Conservation (phyloP, 1,284 basidiomycete genomes). For the Chalciporus sp. region DNA sequence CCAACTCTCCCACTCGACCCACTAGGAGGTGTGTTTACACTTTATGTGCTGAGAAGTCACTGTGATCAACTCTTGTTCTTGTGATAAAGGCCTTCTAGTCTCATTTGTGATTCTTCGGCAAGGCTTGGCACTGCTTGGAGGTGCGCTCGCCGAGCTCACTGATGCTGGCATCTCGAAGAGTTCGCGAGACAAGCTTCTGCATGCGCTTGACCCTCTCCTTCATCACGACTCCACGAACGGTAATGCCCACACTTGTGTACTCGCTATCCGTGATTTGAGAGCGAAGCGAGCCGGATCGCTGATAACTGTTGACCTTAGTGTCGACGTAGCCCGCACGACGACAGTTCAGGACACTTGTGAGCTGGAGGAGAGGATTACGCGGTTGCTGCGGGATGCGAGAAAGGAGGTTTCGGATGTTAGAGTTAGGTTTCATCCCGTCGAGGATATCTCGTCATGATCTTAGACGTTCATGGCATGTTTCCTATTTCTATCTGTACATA, state of each 20-base stretch:
- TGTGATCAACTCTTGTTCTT: constrained; percentile 13
- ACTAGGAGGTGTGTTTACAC: constrained; percentile 70
- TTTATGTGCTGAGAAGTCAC: background rate
- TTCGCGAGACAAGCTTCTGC: constrained; percentile 55
- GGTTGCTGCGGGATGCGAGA: constrained; percentile 59
- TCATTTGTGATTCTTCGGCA: constrained; percentile 89
- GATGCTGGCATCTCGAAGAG: constrained; percentile 77
- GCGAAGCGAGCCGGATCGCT: constrained; percentile 79
- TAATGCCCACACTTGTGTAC: constrained; percentile 28
- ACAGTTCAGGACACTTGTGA: constrained; percentile 59
- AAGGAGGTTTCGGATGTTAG: constrained; percentile 81
- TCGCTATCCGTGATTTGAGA: constrained; percentile 67
- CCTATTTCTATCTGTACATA: background rate
- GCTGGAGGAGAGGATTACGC: constrained; percentile 66
- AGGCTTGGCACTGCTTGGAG: constrained; percentile 71
- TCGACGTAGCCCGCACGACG: constrained; percentile 63
- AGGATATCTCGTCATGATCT: constrained; percentile 13
- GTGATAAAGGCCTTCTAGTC: constrained; percentile 71
- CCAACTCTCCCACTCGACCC: constrained; percentile 92
- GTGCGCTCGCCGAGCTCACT: constrained; percentile 82
- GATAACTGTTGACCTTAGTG: constrained; percentile 75
- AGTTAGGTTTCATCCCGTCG: constrained; percentile 66
- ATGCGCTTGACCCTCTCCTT: constrained; percentile 59
- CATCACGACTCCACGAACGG: constrained; percentile 21
- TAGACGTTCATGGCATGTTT: background rate